These are phyloP conservation scores for Nannochloris sp. DNA, from an alignment of 139 green algal species.

Conservation along the genomic window DNA sequence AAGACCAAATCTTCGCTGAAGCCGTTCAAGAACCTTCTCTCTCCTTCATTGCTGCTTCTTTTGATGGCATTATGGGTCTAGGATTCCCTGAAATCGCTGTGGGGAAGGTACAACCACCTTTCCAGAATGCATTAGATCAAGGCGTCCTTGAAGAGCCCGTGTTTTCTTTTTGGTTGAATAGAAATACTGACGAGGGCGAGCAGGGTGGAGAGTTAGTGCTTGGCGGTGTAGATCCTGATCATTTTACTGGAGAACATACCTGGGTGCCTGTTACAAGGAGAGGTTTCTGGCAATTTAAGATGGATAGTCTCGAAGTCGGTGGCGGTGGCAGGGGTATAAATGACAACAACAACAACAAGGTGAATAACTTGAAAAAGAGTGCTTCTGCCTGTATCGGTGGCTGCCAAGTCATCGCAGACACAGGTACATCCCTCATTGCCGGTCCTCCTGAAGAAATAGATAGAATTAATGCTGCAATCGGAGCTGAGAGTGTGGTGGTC, in stretches of 20 bases:
- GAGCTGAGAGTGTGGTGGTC: constrained; percentile 50
- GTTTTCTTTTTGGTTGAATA: constrained; percentile 98
- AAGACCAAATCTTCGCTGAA: constrained; percentile 65
- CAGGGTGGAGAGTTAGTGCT: constrained; percentile 90
- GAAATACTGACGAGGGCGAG: constrained; percentile 26
- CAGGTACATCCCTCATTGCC: constrained; percentile 76
- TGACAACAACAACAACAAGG: too few species aligned
- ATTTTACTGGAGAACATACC: constrained; percentile 83
- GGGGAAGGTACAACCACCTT: constrained; percentile 63
- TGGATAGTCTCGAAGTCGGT: constrained; percentile 63
- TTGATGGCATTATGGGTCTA: constrained; percentile 98
- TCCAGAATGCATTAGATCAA: constrained; percentile 82
- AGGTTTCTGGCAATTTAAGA: constrained; percentile 95
- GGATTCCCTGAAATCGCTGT: constrained; percentile 91
- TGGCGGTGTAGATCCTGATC: constrained; percentile 78
- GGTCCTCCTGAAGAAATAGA: constrained; percentile 65
- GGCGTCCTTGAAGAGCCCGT: constrained; percentile 70
- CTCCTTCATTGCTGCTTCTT: constrained; percentile 91
- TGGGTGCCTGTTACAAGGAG: constrained; percentile 75
- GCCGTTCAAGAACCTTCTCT: constrained; percentile 86
- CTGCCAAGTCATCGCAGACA: constrained; percentile 91
- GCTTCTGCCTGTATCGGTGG: constrained; percentile 44
- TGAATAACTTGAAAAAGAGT: neutral
- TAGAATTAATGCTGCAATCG: constrained; percentile 66
- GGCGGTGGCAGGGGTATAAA: too few species aligned